Evolutionary conservation across 768 basidiomycete genomes (phyloP).

Genomic region (Russula sp.): DNA sequence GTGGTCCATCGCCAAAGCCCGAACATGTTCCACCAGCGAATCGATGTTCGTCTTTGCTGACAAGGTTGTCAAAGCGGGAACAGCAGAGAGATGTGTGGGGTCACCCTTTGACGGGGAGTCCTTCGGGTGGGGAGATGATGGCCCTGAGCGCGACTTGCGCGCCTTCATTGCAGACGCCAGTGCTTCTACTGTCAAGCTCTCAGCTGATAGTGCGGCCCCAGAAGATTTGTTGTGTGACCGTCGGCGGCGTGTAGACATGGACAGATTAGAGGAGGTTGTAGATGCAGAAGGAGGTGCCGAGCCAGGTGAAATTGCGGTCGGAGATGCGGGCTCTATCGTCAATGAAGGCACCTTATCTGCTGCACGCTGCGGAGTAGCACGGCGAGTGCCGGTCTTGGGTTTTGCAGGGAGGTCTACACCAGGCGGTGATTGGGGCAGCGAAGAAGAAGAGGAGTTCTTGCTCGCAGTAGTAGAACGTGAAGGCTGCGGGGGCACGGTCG

Average conservation of each 20-base stretch:
- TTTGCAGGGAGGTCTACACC: background rate
- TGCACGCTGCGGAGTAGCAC: constrained; percentile 3
- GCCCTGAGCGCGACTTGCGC: constrained; percentile 15
- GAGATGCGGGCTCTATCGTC: constrained; percentile 22
- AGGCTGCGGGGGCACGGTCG: background rate
- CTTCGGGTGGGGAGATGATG: constrained; percentile 23
- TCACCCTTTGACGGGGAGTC: constrained; percentile 41
- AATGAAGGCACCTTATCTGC: constrained; percentile 18
- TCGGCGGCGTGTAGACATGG: constrained; percentile 44
- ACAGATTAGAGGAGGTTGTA: constrained; percentile 35
- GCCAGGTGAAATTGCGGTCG: constrained; percentile 4
- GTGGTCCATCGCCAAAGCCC: constrained; percentile 65
- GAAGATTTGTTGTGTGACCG: constrained; percentile 38
- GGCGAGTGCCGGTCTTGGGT: constrained; percentile 14
- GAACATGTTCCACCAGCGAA: constrained; percentile 70
- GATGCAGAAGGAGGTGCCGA: constrained; percentile 23
- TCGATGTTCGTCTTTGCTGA: constrained; percentile 63
- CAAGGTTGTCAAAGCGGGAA: constrained; percentile 27
- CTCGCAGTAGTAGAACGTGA: constrained; percentile 1
- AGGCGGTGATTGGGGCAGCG: background rate
- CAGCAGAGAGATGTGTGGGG: constrained; percentile 46
- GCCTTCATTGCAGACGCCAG: constrained; percentile 24
- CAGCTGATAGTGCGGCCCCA: constrained; percentile 21
- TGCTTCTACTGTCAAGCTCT: constrained; percentile 21
- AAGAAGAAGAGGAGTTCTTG: constrained; percentile 10